Evolutionary conservation across 2,329 filamentous ascomycete species (phyloP).

Genomic region (Diplodia mutila): DNA sequence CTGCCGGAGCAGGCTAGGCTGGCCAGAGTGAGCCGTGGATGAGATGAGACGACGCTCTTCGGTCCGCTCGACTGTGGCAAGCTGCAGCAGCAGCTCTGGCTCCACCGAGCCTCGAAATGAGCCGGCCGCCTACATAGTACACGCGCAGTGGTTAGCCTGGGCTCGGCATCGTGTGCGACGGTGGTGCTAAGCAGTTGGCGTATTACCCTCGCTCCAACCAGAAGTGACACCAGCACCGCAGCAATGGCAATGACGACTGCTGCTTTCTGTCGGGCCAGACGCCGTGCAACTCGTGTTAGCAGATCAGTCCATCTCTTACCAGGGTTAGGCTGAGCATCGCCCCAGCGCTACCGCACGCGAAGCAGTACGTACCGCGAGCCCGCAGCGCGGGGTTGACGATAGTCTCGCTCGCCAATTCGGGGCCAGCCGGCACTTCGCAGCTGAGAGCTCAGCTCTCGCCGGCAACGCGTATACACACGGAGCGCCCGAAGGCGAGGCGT

Average conservation of each 20-base stretch:
- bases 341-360: conserved; percentile 15
- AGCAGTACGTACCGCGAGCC: background rate
- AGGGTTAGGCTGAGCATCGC: conserved; percentile 14
- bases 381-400: conserved; percentile 8
- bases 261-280: background rate
- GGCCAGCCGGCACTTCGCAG: background rate
- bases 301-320: conserved; percentile 20
- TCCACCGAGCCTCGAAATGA: background rate
- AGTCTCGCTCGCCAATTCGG: background rate
- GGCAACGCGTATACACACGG: background rate
- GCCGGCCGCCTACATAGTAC: background rate
- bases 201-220: conserved; percentile 16
- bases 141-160: conserved; percentile 1
- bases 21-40: background rate
- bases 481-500: conserved; percentile 5
- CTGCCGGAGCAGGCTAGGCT: background rate
- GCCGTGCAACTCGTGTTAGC: conserved; percentile 10
- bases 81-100: background rate
- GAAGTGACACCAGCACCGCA: conserved; percentile 17
- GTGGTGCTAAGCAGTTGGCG: background rate
- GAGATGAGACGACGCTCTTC: background rate
- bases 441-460: background rate
- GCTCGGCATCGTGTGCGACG: conserved; percentile 20
- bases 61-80: conserved; percentile 2
- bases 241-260: background rate